A percentile compares a stretch with the other conserved stretches of the same genome.
Conservation (phyloP, 208 protist genomes). For the Trypanosoma avium region DNA sequence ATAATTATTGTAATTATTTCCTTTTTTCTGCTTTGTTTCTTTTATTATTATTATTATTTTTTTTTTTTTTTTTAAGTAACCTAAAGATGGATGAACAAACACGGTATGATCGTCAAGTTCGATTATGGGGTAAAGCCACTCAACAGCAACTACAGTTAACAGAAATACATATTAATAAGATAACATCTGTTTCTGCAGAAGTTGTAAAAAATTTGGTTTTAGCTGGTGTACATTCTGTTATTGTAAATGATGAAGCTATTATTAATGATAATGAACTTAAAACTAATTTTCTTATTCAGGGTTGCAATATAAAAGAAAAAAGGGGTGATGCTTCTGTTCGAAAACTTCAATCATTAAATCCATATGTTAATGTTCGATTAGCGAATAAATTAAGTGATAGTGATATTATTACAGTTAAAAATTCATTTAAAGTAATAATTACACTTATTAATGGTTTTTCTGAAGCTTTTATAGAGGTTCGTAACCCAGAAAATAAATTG, state of each 20-base stretch:
- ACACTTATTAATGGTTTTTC: not conserved
- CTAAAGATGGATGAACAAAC: conserved; percentile 63
- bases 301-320: conserved; percentile 1
- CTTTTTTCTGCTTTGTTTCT: too few species aligned
- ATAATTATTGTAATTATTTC: not conserved
- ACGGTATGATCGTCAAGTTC: conserved; percentile 93
- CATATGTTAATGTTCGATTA: conserved; percentile 19
- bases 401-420: too few species aligned
- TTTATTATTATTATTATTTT: not conserved
- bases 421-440: conserved; percentile 7
- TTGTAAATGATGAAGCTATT: conserved; percentile 37
- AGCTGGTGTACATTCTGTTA: conserved; percentile 75
- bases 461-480: conserved; percentile 6
- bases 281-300: conserved; percentile 71
- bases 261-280: conserved; percentile 27
- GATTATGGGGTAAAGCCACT: conserved; percentile 89
- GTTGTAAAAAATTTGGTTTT: conserved; percentile 91
- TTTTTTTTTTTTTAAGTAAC: not conserved
- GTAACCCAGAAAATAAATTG: not conserved
- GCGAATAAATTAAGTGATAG: not conserved
- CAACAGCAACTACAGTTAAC: conserved; percentile 84
- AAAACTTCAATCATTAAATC: conserved; percentile 24
- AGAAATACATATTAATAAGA: conserved; percentile 51
- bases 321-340: conserved; percentile 14
- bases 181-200: conserved; percentile 67